Evolutionary conservation across 768 basidiomycete species (phyloP).

Genomic region (Nidula microcarpa): DNA sequence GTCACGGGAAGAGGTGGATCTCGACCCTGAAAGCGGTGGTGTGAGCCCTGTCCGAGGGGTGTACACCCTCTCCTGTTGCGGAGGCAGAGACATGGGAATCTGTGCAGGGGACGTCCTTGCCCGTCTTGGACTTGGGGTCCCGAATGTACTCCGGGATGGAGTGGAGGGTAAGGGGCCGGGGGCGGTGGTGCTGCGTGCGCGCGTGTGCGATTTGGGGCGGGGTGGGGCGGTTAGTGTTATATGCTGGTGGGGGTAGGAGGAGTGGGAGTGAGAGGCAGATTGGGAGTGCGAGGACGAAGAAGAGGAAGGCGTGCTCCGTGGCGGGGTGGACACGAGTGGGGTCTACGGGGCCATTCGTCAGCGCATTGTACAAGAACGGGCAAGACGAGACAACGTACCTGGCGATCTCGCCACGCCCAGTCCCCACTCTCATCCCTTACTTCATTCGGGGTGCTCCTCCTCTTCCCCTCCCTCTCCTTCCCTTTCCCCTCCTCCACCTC

Average conservation of each 20-base stretch:
- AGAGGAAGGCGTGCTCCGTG: too few species aligned
- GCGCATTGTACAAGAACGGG: neutral
- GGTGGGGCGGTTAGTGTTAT: too few species aligned
- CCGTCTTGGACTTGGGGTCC: neutral
- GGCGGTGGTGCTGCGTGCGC: neutral
- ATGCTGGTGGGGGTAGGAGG: too few species aligned
- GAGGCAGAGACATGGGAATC: neutral
- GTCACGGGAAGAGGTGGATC: too few species aligned
- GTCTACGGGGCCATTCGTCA: neutral
- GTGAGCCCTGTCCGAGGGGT: neutral
- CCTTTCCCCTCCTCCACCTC: constrained; percentile 4
- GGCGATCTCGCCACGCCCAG: constrained; percentile 15
- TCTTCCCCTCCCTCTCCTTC: neutral
- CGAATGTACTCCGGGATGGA: neutral
- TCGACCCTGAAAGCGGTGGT: neutral
- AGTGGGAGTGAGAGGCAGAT: too few species aligned
- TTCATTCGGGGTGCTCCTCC: constrained; percentile 10
- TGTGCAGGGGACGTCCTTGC: neutral
- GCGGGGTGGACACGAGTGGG: too few species aligned
- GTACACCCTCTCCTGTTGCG: neutral
- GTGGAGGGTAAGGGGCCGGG: neutral
- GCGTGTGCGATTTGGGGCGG: neutral
- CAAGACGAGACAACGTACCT: neutral
- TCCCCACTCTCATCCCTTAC: constrained; percentile 22
- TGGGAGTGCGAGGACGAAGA: too few species aligned